Conservation (phyloP, 2,329 filamentous ascomycete species). For the Fusarium nanum region DNA sequence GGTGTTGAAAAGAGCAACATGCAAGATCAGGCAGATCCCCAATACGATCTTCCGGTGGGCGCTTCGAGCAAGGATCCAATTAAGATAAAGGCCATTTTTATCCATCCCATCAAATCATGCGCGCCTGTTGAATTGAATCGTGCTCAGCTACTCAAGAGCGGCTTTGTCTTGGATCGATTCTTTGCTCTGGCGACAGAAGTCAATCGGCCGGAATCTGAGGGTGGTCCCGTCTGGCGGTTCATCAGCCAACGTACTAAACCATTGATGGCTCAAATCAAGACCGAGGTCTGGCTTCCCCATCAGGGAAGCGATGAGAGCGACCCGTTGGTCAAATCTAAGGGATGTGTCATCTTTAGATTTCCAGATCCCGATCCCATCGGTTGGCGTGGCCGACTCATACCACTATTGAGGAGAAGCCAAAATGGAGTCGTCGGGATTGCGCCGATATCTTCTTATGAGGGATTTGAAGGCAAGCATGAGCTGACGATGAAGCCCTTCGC, state of each 20-base stretch:
- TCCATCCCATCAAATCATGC: slow-evolving; percentile 49
- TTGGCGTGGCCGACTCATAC: neutral
- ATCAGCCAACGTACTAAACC: slow-evolving; percentile 46
- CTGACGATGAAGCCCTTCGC: slow-evolving; percentile 14
- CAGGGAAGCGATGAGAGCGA: neutral
- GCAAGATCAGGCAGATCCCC: slow-evolving; percentile 40
- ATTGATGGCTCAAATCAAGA: slow-evolving; percentile 33
- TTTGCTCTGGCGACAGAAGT: slow-evolving; percentile 48
- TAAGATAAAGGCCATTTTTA: slow-evolving; percentile 44
- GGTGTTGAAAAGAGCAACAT: slow-evolving; percentile 43
- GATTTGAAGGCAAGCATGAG: neutral
- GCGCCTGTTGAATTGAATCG: slow-evolving; percentile 42
- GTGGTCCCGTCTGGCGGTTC: slow-evolving; percentile 36
- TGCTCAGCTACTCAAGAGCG: slow-evolving; percentile 42
- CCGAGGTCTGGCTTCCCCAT: slow-evolving; percentile 24
- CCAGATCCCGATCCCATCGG: slow-evolving; percentile 3
- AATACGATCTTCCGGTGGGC: slow-evolving; percentile 22
- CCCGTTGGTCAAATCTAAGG: neutral
- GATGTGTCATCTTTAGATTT: slow-evolving; percentile 21
- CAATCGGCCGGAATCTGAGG: slow-evolving; percentile 34
- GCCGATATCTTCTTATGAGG: neutral
- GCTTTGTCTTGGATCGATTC: slow-evolving; percentile 43
- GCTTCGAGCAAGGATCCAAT: slow-evolving; percentile 12
- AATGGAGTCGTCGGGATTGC: slow-evolving; percentile 1
- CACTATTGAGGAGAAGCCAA: fast-evolving